Base-by-base conservation (phyloP, 1,284 basidiomycete genomes). In the Lentinula novae-zelandiae region DNA sequence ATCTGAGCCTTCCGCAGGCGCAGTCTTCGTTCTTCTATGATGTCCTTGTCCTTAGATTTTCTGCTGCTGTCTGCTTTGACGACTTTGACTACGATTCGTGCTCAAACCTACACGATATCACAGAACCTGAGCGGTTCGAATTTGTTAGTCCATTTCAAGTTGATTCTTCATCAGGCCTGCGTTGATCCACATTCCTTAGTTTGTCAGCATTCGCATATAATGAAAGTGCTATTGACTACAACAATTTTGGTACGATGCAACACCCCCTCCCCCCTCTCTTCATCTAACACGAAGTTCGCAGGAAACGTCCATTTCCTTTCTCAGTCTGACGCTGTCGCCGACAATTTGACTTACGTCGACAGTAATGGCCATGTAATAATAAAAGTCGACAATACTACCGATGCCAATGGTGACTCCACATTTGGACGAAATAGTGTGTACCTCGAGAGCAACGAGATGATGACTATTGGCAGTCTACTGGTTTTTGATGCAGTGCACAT, bases 301-400 rank as follows among this genome's bases (percentile, higher is more conserved):
- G 60, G 60, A 36, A 61, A 61, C 20, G 60, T 61, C 13, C 53
- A 61, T 40, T 61, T 61, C 33, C 53, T 61, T 44, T 22, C 33
- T 22, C 54, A 61, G 44, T 17, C 46, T 15, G 34, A 56, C 13
- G 60, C 60, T 57, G 54, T 56, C 10, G 17, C 39, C 8, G 15
- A 31, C 7, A 62, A 63, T 38, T 53, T 67, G 2, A 62, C 61
- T 22, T 64, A 49, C 7, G 63, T 67, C 51, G 63, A 65, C 55
- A 53, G n/a, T 20, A 15, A 42, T 12, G 64, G 64, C 3, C 63
- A 63, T 31, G 61, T 64, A 39, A 49, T 67, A n/a, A 57, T 67
- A 36, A 65, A 53, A 57, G 66, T 67, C 17, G 81, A 67, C 52
- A 60, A 67, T 36, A 60, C 58, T 13, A 67, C 66, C 2, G 60